Evolutionary conservation across 305 asterid species (phyloP), one percentile per base, ranked within the genome.

Genomic region (Fraxinus latifolia): DNA sequence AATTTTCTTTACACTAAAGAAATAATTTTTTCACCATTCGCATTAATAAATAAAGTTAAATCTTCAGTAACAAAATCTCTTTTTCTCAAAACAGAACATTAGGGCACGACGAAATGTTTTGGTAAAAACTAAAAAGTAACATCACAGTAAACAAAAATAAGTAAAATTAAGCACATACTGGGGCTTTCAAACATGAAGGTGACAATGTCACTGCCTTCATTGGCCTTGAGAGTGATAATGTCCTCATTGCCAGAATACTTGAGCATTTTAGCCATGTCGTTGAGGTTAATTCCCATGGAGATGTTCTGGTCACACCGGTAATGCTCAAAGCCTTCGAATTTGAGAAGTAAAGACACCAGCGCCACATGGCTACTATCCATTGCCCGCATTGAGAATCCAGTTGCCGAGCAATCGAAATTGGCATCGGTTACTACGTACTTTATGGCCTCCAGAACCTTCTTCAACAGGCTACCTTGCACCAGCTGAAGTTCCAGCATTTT

Each of bases 161-260:
- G n/a, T 14, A 14, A 23, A 75, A 27, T 27, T 2, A 2, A 80
- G 81, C 85, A 55, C 91, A 76, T 89, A 95, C 97, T 91, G 11
- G 97, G 97, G 79, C 95, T 95, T 88, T 95, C 97, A 80, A 95
- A 93, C 97, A 95, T 93, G 93, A 95, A 93, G 60, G 98, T 91
- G 31, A 95, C 92, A 0, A 93, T 90, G 42, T 93, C 97, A 82
- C 95, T 89, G 83, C 97, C 97, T 27, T 93, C 98, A 39, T 95
- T 97, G 34, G 92, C 98, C 88, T 92, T 93, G 65, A 95, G 83
- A 4, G 97, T 93, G 88, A 95, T 90, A 83, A 95, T 95, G 75
- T 95, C 97, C 83, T 93, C 98, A 55, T 93, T 91, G 0, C 95
- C 98, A 3, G 98, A 95, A 80, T 97, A 95, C 77, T 90, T 93